These are phyloP conservation scores for Telfairia occidentalis DNA, from an alignment of 331 rosid genomes.

Conservation along the genomic window DNA sequence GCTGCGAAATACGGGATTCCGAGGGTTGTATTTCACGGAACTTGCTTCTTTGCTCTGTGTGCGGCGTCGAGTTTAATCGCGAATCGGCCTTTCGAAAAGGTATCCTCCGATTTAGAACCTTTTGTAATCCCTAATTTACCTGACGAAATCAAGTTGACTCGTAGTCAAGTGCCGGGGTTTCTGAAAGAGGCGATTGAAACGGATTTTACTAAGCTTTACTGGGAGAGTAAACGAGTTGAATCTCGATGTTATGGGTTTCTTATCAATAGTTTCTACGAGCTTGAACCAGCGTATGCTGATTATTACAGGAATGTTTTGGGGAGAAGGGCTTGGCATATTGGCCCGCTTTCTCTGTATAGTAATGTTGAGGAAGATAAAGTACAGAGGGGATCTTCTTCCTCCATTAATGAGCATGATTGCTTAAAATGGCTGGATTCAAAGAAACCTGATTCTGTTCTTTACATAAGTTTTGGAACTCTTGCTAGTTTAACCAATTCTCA, in stretches of 20 bases:
- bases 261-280: conserved; percentile 46
- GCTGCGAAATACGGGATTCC: conserved; percentile 22
- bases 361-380: conserved; percentile 23
- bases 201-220: neutral
- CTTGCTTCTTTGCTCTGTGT: conserved; percentile 21
- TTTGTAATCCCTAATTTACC: conserved; percentile 23
- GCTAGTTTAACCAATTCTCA: conserved; percentile 25
- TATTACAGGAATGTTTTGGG: conserved; percentile 27
- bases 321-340: conserved; percentile 48
- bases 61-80: conserved; percentile 1
- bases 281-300: conserved; percentile 45
- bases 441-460: conserved; percentile 41
- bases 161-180: conserved; percentile 20
- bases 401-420: conserved; percentile 33
- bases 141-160: conserved; percentile 18
- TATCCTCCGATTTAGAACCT: conserved; percentile 19
- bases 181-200: conserved; percentile 4
- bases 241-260: conserved; percentile 31
- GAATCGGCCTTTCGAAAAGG: conserved; percentile 13
- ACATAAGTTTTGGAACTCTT: conserved; percentile 42
- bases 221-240: conserved; percentile 13
- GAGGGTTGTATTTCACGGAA: conserved; percentile 26
- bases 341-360: conserved; percentile 40
- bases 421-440: conserved; percentile 47
- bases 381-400: conserved; percentile 27